Conservation (phyloP, 768 basidiomycete species). For the Cystoderma amianthinum region DNA sequence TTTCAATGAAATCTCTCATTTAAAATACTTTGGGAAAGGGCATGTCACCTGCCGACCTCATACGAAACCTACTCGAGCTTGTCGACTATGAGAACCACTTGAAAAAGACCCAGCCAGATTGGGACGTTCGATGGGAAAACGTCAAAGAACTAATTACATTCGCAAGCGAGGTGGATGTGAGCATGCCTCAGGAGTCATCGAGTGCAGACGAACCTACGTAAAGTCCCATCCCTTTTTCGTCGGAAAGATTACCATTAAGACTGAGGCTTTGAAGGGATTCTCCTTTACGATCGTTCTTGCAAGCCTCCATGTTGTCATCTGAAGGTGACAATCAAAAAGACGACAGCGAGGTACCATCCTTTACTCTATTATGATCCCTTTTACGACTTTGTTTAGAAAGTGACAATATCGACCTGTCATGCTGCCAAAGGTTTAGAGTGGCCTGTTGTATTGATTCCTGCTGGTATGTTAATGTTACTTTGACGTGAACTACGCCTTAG, state of each 20-base stretch:
- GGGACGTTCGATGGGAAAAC: constrained; percentile 78
- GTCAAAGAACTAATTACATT: constrained; percentile 80
- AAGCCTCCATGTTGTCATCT: constrained; percentile 78
- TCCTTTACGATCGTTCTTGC: constrained; percentile 64
- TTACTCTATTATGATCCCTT: not conserved
- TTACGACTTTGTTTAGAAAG: constrained; percentile 43
- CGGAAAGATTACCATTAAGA: too few relatives aligned
- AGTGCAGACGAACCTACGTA: too few relatives aligned
- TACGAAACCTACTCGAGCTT: constrained; percentile 47
- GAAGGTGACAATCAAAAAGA: constrained; percentile 61
- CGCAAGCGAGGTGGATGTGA: constrained; percentile 48
- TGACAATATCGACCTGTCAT: constrained; percentile 82
- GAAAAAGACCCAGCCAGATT: constrained; percentile 65
- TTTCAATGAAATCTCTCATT: not conserved
- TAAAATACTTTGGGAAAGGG: constrained; percentile 31
- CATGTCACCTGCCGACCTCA: constrained; percentile 52
- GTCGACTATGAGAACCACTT: constrained; percentile 65
- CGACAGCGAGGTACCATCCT: constrained; percentile 28
- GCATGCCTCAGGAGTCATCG: too few relatives aligned
- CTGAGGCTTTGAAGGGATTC: constrained; percentile 32
- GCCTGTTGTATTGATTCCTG: constrained; percentile 82
- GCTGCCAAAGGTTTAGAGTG: constrained; percentile 89
- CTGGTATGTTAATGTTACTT: constrained; percentile 30
- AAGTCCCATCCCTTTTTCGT: too few relatives aligned
- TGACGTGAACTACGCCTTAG: not conserved